phyloP scores from a whole-genome alignment of 306 rosid species.

The Styphnolobium japonicum region DNA sequence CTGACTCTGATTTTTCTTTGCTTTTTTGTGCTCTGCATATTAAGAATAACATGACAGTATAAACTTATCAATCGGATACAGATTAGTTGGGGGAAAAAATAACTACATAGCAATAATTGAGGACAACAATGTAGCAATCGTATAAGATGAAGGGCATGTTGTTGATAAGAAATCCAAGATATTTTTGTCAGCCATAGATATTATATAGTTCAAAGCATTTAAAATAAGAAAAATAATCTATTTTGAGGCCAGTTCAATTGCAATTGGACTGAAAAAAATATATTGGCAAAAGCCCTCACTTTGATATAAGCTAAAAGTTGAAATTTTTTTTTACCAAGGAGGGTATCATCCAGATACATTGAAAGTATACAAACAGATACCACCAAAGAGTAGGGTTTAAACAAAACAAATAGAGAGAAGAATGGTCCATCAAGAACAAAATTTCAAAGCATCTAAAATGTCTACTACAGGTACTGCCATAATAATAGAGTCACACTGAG shows the following conservation, averaged over 20 bases:
- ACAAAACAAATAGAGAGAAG: background rate
- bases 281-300: background rate
- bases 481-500: background rate
- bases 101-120: background rate
- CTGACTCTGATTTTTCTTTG: conserved; percentile 20
- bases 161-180: background rate
- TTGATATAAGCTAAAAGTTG: background rate
- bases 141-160: conserved; percentile 5
- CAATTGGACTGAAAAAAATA: background rate
- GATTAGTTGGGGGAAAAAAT: background rate
- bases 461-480: background rate
- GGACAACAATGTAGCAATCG: background rate
- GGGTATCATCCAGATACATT: no score
- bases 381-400: background rate
- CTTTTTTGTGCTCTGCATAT: conserved; percentile 43
- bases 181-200: background rate
- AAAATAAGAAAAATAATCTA: background rate
- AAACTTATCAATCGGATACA: background rate
- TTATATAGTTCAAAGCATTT: background rate
- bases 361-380: no score
- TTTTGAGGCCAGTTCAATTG: background rate
- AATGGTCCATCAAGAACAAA: background rate
- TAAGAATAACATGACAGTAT: conserved; percentile 25
- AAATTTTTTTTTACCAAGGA: no score
- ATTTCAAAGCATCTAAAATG: background rate